Percentiles rank a stretch among this genome's conserved stretches.
These are phyloP conservation scores for Penicillium sp. DNA, from an alignment of 2,329 filamentous ascomycete species.

Conservation along the genomic window DNA sequence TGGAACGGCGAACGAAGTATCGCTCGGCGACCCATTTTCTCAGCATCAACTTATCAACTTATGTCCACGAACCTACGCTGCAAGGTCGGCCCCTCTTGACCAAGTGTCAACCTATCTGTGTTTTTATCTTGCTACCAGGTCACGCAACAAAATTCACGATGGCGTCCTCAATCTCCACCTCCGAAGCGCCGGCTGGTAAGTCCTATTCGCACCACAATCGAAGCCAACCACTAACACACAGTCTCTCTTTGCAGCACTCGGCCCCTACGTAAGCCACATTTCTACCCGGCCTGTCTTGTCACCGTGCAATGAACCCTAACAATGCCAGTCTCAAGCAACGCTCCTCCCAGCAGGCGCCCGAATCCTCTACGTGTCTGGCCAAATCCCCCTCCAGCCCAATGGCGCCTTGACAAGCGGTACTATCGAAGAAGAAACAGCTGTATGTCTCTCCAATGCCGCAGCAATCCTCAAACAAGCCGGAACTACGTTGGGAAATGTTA, in stretches of 20 bases:
- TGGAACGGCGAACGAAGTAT: neutral
- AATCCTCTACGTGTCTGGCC: neutral
- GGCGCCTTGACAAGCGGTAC: neutral
- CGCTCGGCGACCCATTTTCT: neutral
- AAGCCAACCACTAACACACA: neutral
- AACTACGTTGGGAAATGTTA: neutral
- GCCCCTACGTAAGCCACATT: neutral
- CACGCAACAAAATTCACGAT: neutral
- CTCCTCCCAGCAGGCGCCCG: neutral
- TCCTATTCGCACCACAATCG: neutral
- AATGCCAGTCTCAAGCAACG: neutral
- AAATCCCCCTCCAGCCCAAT: neutral
- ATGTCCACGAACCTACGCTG: neutral
- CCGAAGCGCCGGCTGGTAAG: neutral
- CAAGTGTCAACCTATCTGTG: neutral
- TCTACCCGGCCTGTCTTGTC: too few species aligned
- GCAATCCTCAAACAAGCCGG: neutral
- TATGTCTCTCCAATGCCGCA: neutral
- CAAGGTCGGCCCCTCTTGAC: neutral
- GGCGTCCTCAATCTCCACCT: neutral
- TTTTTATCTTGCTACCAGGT: neutral
- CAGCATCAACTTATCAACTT: neutral
- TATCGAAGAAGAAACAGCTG: neutral
- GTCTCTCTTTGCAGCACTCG: neutral
- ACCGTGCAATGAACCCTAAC: neutral